phyloP scores from a whole-genome alignment of 1,284 basidiomycete species.

The Heterobasidion occidentale region DNA sequence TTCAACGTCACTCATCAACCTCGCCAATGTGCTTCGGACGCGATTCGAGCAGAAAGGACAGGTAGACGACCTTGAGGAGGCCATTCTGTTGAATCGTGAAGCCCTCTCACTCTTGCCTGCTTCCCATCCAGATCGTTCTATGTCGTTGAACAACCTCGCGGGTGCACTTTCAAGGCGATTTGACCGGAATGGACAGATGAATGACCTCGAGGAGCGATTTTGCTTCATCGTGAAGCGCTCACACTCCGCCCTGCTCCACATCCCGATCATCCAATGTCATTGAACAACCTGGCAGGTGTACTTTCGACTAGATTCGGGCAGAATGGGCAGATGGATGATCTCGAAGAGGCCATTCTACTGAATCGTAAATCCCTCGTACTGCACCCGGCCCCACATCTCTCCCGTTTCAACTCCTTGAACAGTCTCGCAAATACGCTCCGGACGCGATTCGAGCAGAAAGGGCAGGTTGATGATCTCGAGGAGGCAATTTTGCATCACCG shows the following conservation, averaged over 20 bases:
- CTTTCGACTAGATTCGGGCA: too few species aligned
- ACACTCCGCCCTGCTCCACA: too few species aligned
- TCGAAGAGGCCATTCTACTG: constrained; percentile 23
- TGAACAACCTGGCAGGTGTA: too few species aligned
- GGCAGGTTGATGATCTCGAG: constrained; percentile 21
- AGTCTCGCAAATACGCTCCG: constrained; percentile 22
- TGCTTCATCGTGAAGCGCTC: too few species aligned
- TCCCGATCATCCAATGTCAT: too few species aligned
- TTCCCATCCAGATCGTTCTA: not conserved
- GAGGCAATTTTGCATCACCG: constrained; percentile 19
- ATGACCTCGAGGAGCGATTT: not conserved
- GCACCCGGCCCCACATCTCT: constrained; percentile 11
- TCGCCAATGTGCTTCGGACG: not conserved
- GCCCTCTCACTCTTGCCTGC: not conserved
- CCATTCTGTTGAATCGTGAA: not conserved
- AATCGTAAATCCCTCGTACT: constrained; percentile 16
- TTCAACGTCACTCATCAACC: not conserved
- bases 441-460: constrained; percentile 18
- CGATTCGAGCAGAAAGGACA: not conserved
- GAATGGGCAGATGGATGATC: not conserved
- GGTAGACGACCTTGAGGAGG: not conserved
- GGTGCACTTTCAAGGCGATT: not conserved
- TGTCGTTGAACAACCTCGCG: not conserved
- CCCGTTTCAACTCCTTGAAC: constrained; percentile 13
- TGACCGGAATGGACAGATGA: not conserved